Conservation (phyloP, 495 filamentous ascomycete genomes). For the Aspergillus sclerotiicarbonarius region DNA sequence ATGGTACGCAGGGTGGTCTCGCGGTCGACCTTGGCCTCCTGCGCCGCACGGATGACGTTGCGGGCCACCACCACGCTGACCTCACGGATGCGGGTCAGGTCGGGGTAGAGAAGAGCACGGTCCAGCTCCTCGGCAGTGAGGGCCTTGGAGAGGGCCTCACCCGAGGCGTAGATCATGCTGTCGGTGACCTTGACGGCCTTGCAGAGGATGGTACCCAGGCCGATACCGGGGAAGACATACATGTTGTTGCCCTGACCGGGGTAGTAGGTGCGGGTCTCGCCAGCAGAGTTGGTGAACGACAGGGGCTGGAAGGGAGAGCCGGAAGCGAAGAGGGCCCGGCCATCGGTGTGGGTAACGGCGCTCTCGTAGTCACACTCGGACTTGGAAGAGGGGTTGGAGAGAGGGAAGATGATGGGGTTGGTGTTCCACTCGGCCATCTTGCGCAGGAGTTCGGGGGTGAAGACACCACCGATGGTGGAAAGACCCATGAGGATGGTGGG, state of each 20-base stretch:
- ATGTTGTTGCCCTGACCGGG: constrained; percentile 93
- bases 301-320: constrained; percentile 88
- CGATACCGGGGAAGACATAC: constrained; percentile 98
- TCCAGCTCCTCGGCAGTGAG: constrained; percentile 78
- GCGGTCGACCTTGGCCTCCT: constrained; percentile 78
- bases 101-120: constrained; percentile 87
- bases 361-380: constrained; percentile 96
- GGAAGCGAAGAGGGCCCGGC: constrained; percentile 87
- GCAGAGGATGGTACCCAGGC: constrained; percentile 88
- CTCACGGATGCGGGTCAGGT: constrained; percentile 84
- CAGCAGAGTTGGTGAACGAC: constrained; percentile 55
- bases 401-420: constrained; percentile 85
- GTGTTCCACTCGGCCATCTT: constrained; percentile 82
- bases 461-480: constrained; percentile 90
- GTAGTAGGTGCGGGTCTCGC: constrained; percentile 66
- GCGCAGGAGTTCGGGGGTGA: constrained; percentile 81
- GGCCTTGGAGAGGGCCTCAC: constrained; percentile 72
- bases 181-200: constrained; percentile 88
- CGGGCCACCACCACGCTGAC: constrained; percentile 85
- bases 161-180: constrained; percentile 90
- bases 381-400: constrained; percentile 92
- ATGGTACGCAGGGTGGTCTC: constrained; percentile 67
- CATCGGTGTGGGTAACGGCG: constrained; percentile 84
- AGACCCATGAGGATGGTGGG: constrained; percentile 93
- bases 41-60: constrained; percentile 89